Percentiles rank a stretch among this genome's conserved stretches.
Evolutionary conservation across 805 yeast genomes (phyloP).

Genomic region (Candida silvicultrix): DNA sequence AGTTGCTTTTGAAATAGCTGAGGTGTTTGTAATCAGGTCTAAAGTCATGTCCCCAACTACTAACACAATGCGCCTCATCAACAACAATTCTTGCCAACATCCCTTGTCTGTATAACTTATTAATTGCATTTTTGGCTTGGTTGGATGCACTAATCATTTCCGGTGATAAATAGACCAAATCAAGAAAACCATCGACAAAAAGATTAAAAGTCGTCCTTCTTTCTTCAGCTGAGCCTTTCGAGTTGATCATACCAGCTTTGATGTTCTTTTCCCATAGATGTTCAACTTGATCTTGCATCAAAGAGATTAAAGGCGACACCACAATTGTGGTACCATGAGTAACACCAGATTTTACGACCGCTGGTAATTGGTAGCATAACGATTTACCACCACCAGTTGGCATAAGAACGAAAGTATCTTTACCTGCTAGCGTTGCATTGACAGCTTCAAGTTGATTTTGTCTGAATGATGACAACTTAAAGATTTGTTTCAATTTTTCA

Average conservation of each 20-base stretch:
- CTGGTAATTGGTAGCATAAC: conserved; percentile 91
- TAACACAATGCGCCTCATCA: conserved; percentile 97
- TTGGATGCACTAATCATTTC: conserved; percentile 83
- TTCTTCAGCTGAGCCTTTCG: conserved; percentile 62
- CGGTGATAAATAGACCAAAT: conserved; percentile 84
- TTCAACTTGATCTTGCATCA: conserved; percentile 96
- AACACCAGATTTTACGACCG: conserved; percentile 66
- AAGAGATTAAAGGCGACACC: conserved; percentile 87
- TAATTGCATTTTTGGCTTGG: conserved; percentile 59
- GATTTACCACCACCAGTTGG: conserved; percentile 99
- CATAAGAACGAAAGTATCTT: conserved; percentile 91
- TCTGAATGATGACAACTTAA: conserved; percentile 64
- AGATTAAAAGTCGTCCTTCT: conserved; percentile 53
- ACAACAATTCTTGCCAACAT: conserved; percentile 81
- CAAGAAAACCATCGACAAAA: conserved; percentile 61
- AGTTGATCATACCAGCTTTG: conserved; percentile 83
- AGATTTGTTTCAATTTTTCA: conserved; percentile 46
- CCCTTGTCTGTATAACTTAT: conserved; percentile 44
- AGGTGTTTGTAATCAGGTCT: conserved; percentile 90
- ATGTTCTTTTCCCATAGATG: conserved; percentile 65
- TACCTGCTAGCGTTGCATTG: conserved; percentile 65
- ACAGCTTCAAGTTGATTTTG: conserved; percentile 85
- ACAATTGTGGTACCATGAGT: conserved; percentile 87
- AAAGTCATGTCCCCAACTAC: conserved; percentile 98
- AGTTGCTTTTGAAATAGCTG: conserved; percentile 62